These are phyloP conservation scores for Aquilaria agallochum DNA, from an alignment of 441 rosid genomes.

Conservation along the genomic window DNA sequence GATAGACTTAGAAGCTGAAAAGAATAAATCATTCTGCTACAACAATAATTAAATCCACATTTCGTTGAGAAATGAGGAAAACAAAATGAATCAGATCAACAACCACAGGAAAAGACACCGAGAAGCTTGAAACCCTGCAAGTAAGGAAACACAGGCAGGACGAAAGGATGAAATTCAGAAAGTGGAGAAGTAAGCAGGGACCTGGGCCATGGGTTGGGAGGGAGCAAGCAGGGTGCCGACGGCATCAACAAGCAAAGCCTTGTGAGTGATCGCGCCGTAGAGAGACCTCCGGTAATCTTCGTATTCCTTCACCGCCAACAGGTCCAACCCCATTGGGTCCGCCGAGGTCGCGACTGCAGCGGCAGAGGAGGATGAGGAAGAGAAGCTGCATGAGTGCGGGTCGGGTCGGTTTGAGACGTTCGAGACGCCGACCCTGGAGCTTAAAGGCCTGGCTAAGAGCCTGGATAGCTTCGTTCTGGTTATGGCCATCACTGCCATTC, in stretches of 20 bases:
- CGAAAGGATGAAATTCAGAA: neutral
- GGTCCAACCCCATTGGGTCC: slow-evolving; percentile 30
- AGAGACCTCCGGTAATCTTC: slow-evolving; percentile 75
- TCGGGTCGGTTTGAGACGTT: slow-evolving; percentile 11
- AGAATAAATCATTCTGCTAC: too few relatives aligned
- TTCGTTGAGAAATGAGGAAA: too few relatives aligned
- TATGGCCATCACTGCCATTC: slow-evolving; percentile 31
- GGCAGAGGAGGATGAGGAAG: slow-evolving; percentile 33
- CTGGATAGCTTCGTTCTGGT: slow-evolving; percentile 26
- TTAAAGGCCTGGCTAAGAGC: slow-evolving; percentile 9
- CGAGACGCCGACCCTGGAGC: slow-evolving; percentile 10
- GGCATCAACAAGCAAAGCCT: slow-evolving; percentile 86
- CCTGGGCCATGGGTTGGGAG: slow-evolving; percentile 97
- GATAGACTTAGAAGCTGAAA: too few relatives aligned
- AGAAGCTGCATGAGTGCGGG: slow-evolving; percentile 20
- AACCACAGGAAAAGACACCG: neutral
- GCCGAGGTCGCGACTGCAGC: slow-evolving; percentile 26
- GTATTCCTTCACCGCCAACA: slow-evolving; percentile 64
- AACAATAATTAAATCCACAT: too few relatives aligned
- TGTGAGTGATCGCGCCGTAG: slow-evolving; percentile 79
- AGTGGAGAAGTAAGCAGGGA: slow-evolving; percentile 4
- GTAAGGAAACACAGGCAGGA: neutral
- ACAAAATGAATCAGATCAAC: neutral
- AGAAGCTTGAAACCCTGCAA: slow-evolving; percentile 2
- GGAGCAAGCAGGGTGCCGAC: slow-evolving; percentile 90